Conservation (phyloP, 2,329 filamentous ascomycete genomes). For the Emericellopsis atlantica region DNA sequence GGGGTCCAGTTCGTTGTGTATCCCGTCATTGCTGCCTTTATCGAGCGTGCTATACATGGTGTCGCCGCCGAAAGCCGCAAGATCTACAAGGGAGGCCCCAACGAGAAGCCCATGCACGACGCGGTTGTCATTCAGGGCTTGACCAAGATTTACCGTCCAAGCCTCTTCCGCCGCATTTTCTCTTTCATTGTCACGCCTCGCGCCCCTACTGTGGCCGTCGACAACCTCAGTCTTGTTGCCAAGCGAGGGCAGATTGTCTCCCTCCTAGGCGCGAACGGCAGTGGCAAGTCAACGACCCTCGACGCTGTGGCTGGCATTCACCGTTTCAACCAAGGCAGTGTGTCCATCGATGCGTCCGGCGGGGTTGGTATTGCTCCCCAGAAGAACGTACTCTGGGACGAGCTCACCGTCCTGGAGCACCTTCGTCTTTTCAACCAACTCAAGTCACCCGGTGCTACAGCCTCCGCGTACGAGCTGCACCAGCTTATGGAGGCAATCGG, state of each 20-base stretch:
- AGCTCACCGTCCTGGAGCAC: conserved; percentile 60
- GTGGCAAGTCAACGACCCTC: conserved; percentile 59
- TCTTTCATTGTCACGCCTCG: conserved; percentile 31
- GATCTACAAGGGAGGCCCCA: conserved; percentile 18
- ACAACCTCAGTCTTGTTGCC: conserved; percentile 55
- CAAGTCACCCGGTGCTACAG: conserved; percentile 37
- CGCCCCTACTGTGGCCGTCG: conserved; percentile 62
- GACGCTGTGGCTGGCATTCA: conserved; percentile 16
- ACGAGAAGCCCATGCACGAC: conserved; percentile 18
- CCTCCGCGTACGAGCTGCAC: conserved; percentile 25
- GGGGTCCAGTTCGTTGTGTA: conserved; percentile 58
- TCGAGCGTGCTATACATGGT: conserved; percentile 44
- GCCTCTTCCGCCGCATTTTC: conserved; percentile 39
- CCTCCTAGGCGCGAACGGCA: conserved; percentile 52
- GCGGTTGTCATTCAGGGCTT: conserved; percentile 59
- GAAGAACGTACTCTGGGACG: conserved; percentile 66
- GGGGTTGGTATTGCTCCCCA: conserved; percentile 65
- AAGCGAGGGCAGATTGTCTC: conserved; percentile 67
- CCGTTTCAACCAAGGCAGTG: conserved; percentile 41
- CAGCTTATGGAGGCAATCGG: conserved; percentile 51
- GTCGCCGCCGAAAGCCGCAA: conserved; percentile 46
- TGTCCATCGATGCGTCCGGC: conserved; percentile 52
- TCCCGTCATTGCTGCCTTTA: conserved; percentile 54
- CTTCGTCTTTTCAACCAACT: conserved; percentile 57
- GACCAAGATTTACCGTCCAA: conserved; percentile 62